These are phyloP conservation scores for Pseudofabraea citricarpa DNA, from an alignment of 2,329 filamentous ascomycete genomes.

Conservation along the genomic window DNA sequence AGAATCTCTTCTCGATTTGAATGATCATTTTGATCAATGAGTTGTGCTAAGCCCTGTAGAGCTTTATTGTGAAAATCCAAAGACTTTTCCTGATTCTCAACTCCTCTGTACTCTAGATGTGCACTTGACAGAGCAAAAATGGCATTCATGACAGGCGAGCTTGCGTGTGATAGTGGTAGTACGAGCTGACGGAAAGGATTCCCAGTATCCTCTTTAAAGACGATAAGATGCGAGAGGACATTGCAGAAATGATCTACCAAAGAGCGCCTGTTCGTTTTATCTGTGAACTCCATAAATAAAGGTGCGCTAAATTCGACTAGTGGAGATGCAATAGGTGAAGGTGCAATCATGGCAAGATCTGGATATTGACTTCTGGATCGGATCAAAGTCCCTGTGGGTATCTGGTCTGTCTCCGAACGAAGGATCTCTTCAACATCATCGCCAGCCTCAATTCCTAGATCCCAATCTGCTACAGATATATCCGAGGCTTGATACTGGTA, in stretches of 20 bases:
- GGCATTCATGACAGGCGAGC: slow-evolving; percentile 67
- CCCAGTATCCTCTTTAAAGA: slow-evolving; percentile 56
- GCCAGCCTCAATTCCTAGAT: slow-evolving; percentile 10
- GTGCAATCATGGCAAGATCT: slow-evolving; percentile 26
- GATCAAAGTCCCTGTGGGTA: slow-evolving; percentile 10
- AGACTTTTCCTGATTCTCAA: slow-evolving; percentile 48
- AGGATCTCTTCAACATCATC: slow-evolving; percentile 22
- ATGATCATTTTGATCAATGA: slow-evolving; percentile 49
- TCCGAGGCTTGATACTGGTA: slow-evolving; percentile 18
- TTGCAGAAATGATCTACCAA: slow-evolving; percentile 61
- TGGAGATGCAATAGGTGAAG: slow-evolving; percentile 20
- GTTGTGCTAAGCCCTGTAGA: slow-evolving; percentile 49
- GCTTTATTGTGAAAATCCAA: slow-evolving; percentile 56
- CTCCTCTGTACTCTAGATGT: slow-evolving; percentile 66
- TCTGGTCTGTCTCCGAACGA: slow-evolving; percentile 2
- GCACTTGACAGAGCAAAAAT: slow-evolving; percentile 81
- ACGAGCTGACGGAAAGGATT: slow-evolving; percentile 61
- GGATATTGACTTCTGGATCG: slow-evolving; percentile 23
- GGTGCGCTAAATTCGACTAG: slow-evolving; percentile 48
- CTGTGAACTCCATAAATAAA: slow-evolving; percentile 52
- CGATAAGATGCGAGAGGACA: slow-evolving; percentile 59
- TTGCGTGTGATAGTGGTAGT: slow-evolving; percentile 51
- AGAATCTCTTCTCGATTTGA: slow-evolving; percentile 52
- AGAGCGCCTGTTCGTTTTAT: slow-evolving; percentile 46
- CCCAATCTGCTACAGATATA: slow-evolving; percentile 15